Conservation (phyloP, 2,329 filamentous ascomycete species). For the Ascochyta clinopodiicola region DNA sequence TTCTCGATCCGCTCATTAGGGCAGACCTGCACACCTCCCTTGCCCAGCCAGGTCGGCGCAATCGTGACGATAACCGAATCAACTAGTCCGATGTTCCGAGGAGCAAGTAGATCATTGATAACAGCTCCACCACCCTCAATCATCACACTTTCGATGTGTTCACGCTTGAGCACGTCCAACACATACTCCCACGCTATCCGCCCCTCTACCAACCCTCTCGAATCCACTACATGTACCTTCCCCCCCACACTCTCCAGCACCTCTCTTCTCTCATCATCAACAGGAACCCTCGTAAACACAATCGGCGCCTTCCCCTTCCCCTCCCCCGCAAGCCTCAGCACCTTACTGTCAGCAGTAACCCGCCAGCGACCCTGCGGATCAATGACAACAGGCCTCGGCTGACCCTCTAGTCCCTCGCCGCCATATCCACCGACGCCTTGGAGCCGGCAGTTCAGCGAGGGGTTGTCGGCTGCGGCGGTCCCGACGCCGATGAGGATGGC, state of each 20-base stretch:
- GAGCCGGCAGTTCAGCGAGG: conserved; percentile 82
- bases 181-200: conserved; percentile 65
- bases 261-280: conserved; percentile 38
- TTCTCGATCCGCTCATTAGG: conserved; percentile 65
- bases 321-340: conserved; percentile 68
- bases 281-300: conserved; percentile 58
- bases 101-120: conserved; percentile 79
- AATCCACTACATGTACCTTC: conserved; percentile 22
- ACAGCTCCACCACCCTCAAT: conserved; percentile 85
- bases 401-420: conserved; percentile 59
- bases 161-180: conserved; percentile 61
- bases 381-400: conserved; percentile 82
- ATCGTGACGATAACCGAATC: conserved; percentile 86
- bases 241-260: conserved; percentile 40
- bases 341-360: conserved; percentile 65
- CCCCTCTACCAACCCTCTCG: background rate
- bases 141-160: conserved; percentile 81
- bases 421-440: conserved; percentile 65
- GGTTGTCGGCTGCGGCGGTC: conserved; percentile 85
- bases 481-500: conserved; percentile 86
- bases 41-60: conserved; percentile 88
- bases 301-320: conserved; percentile 76
- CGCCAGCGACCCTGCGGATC: conserved; percentile 81
- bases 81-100: conserved; percentile 66
- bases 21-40: conserved; percentile 79